Percentiles rank a stretch among this genome's conserved stretches.
Evolutionary conservation across 140 eudicot species (phyloP).

Genomic region (Flaveria floridana): DNA sequence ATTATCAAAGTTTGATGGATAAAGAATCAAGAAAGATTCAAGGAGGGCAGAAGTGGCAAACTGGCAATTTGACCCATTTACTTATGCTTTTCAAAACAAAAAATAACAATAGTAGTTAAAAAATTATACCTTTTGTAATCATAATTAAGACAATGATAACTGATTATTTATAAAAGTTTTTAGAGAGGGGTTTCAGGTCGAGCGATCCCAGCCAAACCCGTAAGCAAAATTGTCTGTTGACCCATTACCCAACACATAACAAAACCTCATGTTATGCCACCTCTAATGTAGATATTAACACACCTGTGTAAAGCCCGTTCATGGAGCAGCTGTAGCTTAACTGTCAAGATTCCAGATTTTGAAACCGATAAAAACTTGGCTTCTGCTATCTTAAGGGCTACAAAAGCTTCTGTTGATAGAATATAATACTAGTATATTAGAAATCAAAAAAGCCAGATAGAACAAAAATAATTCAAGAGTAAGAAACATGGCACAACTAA

Average conservation of each 20-base stretch:
- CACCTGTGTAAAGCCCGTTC: conserved; percentile 91
- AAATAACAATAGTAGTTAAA: not conserved
- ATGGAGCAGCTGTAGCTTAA: conserved; percentile 87
- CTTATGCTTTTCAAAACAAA: not conserved
- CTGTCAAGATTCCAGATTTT: conserved; percentile 68
- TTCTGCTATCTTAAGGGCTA: conserved; percentile 82
- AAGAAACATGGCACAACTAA: not conserved
- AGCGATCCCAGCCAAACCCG: not conserved
- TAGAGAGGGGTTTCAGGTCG: not conserved
- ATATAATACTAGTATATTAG: conserved; percentile 13
- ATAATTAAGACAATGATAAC: not conserved
- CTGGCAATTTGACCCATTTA: not conserved
- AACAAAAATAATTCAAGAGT: not conserved
- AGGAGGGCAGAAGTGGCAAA: conserved; percentile 3
- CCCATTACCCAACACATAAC: conserved; percentile 5
- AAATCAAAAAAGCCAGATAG: conserved; percentile 8
- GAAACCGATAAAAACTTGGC: conserved; percentile 71
- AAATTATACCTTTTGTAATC: not conserved
- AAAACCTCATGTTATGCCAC: not conserved
- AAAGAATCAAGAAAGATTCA: not conserved
- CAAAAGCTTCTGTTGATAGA: conserved; percentile 72
- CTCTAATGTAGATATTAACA: not conserved
- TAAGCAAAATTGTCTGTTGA: not conserved
- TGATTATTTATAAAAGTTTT: not conserved
- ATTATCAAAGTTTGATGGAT: not conserved